Base-by-base conservation (phyloP, 768 basidiomycete genomes). In the Phylloporus rhodoxanthus region DNA sequence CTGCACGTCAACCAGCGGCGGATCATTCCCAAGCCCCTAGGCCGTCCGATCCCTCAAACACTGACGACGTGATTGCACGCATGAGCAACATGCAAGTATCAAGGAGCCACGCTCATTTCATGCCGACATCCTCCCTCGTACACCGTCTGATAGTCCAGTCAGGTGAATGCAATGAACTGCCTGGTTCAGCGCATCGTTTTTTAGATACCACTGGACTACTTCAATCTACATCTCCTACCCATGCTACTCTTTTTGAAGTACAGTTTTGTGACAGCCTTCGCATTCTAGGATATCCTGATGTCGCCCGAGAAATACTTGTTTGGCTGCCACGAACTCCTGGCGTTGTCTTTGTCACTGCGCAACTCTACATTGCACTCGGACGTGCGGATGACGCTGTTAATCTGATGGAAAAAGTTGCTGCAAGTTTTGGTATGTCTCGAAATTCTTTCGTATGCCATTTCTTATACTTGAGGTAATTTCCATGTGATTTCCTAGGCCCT, bases 291-390 rank as follows among this genome's bases (percentile, higher is more conserved):
- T 84, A 85, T 58, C 71, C 75, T 50, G 74, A 78, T 50, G 72
- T 79, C 30, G 75, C 87, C 2, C 68, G 76, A 43, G 84, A 86
- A 52, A 71, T 88, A 48, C 68, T 90, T 40, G 80, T 80, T 20
- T 87, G 87, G 81, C 76, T 93, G 23, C 91, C 92, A 10, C 72
- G 84, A 41, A 85, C 86, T 14, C 81, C 91, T 23, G 87, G 80
- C 4, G 81, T 82, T 43, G 75, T 77, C 26, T 95, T 90, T 65
- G 78, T 94, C 33, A 75, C 79, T 33, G 82, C 83, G 5, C 74
- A 82, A 54, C 70, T 91, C 7, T 80, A 78, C 73, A 66, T 91
- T 39, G 75, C 79, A 54, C 68, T 80, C 28, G 83, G 86, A 5
- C 78, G 83, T 30, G 70, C 77, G 23, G 87, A 85, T 43, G 90